Evolutionary conservation across 202 grass and related monocot species (phyloP), one percentile per base, ranked within the genome.

Genomic region (Schoenoplectus triqueter): DNA sequence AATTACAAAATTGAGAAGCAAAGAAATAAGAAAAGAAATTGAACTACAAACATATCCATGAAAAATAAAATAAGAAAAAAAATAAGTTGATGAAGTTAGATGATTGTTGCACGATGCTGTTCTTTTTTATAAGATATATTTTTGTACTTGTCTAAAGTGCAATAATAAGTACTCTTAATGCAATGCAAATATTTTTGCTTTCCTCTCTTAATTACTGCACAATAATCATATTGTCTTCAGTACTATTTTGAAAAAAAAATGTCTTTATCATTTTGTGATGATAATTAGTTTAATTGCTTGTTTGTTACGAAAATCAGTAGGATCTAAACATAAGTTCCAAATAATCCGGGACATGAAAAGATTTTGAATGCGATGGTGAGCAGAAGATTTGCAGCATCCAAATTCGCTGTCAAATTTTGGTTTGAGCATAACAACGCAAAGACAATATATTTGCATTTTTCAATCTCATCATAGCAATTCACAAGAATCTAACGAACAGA

Each of bases 281-380:
- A 1, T 21, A 41, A 5, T 31, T 31, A 31, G 5, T 40, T 76
- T 77, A 39, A 13, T 17, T 78, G 5, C 52, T 41, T 76, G 50
- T 40, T 61, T 17, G 6, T 10, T 59, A 15, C 55, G 19, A 79
- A 79, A 44, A 41, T 60, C 40, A 44, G 21, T 79, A 79, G 15
- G 8, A 79, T 69, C 54, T 60, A 60, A 60, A 60, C 11, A 57
- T 31, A 17, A 18, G 15, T 59, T 79, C 31, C 54, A 79, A 57
- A 61, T 5, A 44, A 9, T 18, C 45, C 14, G 0, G 31, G 10
- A 54, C 14, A 60, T 79, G 75, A 61, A n/a, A 61, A 18, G 54
- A 79, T 78, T 78, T 78, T 17, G 54, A 79, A 60, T 79, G 75
- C 2, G 75, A 79, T 62, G 44, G 54, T n/a, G 61, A 79, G 56